Evolutionary conservation across 768 basidiomycete genomes (phyloP).

Genomic region (Gloeophyllum trabeum): DNA sequence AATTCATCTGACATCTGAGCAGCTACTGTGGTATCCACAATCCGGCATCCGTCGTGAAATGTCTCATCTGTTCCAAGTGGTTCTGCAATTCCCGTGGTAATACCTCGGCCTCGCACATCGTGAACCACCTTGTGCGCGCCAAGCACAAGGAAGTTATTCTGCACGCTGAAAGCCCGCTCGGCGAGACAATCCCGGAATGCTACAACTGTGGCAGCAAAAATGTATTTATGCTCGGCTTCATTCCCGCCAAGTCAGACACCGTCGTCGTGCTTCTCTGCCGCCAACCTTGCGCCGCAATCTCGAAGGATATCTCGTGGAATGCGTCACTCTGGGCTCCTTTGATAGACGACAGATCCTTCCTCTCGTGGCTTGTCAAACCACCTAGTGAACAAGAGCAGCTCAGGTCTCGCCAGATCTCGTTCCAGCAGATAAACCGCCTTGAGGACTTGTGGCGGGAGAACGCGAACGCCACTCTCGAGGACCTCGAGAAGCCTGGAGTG

Average conservation of each 20-base stretch:
- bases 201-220: conserved; percentile 99
- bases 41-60: conserved; percentile 94
- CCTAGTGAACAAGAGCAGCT: conserved; percentile 95
- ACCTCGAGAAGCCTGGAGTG: conserved; percentile 93
- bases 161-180: conserved; percentile 89
- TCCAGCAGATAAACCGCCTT: conserved; percentile 92
- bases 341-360: conserved; percentile 95
- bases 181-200: conserved; percentile 97
- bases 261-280: conserved; percentile 96
- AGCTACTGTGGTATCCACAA: conserved; percentile 99
- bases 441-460: conserved; percentile 99
- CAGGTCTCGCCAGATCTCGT: conserved; percentile 92
- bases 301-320: conserved; percentile 98
- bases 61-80: conserved; percentile 86
- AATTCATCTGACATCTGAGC: conserved; percentile 7
- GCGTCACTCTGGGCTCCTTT: conserved; percentile 95
- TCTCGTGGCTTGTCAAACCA: conserved; percentile 98
- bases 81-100: conserved; percentile 99
- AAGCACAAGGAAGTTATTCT: conserved; percentile 99
- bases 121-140: conserved; percentile 96
- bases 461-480: conserved; percentile 87
- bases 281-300: conserved; percentile 95
- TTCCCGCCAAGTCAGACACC: conserved; percentile 97
- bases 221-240: conserved; percentile 98
- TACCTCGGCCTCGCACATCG: conserved; percentile 96